Percentiles rank a stretch among this genome's conserved stretches.
Conservation (phyloP, 2,329 filamentous ascomycete species). For the Phaeoacremonium minimum region DNA sequence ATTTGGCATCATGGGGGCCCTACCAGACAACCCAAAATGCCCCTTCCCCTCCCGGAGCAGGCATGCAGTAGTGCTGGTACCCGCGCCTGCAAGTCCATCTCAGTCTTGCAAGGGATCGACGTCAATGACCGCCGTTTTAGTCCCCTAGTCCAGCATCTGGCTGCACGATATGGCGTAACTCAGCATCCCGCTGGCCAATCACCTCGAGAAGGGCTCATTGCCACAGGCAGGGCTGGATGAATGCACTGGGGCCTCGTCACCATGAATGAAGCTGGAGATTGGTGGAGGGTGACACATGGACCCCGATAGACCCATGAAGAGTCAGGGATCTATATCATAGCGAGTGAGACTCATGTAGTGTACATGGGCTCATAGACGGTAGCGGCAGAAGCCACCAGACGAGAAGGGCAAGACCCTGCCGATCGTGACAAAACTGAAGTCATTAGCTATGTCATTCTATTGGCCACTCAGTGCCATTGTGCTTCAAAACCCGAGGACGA, state of each 20-base stretch:
- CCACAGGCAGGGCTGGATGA: slow-evolving; percentile 10
- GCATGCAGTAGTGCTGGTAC: slow-evolving; percentile 11
- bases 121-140: slow-evolving; percentile 8
- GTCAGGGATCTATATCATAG: not conserved
- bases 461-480: slow-evolving; percentile 5
- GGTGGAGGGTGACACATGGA: slow-evolving; percentile 6
- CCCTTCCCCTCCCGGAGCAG: not conserved
- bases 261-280: slow-evolving; percentile 5
- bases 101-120: slow-evolving; percentile 14
- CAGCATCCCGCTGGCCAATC: slow-evolving; percentile 6
- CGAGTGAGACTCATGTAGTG: slow-evolving; percentile 1
- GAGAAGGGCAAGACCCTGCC: slow-evolving; percentile 16
- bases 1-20: too few relatives aligned
- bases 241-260: slow-evolving; percentile 6
- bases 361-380: slow-evolving; percentile 5
- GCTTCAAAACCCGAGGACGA: not conserved
- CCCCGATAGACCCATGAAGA: not conserved
- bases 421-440: slow-evolving; percentile 14
- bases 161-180: slow-evolving; percentile 13
- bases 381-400: slow-evolving; percentile 5
- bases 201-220: slow-evolving; percentile 4
- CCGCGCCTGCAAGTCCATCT: slow-evolving; percentile 9
- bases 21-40: slow-evolving; percentile 1
- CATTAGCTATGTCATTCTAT: slow-evolving; percentile 11
- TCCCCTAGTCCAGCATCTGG: slow-evolving; percentile 9